A percentile compares a stretch with the other conserved stretches of the same genome.
phyloP scores from a whole-genome alignment of 2,329 filamentous ascomycete genomes.

The Alternaria infectoria region DNA sequence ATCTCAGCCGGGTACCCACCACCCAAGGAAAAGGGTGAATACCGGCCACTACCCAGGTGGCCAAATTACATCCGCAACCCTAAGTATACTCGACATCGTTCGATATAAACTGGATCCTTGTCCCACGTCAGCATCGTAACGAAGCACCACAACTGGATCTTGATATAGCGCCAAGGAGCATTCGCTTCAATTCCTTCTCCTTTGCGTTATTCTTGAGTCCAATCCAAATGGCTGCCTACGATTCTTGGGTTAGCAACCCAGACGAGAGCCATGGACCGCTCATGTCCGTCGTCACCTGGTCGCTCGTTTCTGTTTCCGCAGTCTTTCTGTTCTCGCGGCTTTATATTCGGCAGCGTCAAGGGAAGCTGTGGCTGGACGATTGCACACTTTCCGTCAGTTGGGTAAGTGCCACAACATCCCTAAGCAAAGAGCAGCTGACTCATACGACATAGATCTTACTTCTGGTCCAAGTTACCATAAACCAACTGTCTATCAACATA shows the following conservation, averaged over 20 bases:
- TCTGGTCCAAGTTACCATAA: slow-evolving; percentile 17
- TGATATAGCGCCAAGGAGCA: slow-evolving; percentile 5
- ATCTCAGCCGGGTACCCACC: slow-evolving; percentile 1
- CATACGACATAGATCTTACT: slow-evolving; percentile 11
- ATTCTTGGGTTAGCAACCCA: slow-evolving; percentile 15
- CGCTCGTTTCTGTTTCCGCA: slow-evolving; percentile 11
- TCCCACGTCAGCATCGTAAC: slow-evolving; percentile 1
- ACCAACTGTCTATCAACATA: slow-evolving; percentile 18
- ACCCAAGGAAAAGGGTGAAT: slow-evolving; percentile 4
- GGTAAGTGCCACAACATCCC: slow-evolving; percentile 10
- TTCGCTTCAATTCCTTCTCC: not conserved
- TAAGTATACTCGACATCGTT: not conserved
- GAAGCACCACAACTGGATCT: not conserved
- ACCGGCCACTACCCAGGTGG: slow-evolving; percentile 1
- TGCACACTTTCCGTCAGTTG: slow-evolving; percentile 13
- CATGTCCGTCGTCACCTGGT: slow-evolving; percentile 15
- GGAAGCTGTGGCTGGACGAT: slow-evolving; percentile 20
- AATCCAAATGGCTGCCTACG: slow-evolving; percentile 1
- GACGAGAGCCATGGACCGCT: slow-evolving; percentile 15
- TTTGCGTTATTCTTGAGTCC: not conserved
- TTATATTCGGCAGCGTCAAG: slow-evolving; percentile 16
- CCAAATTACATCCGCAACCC: not conserved
- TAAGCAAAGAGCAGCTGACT: not conserved
- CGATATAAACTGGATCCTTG: slow-evolving; percentile 10
- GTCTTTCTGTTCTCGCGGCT: slow-evolving; percentile 12